These are phyloP conservation scores for Theileria parva DNA, from an alignment of 169 alveolate genomes.

Conservation along the genomic window DNA sequence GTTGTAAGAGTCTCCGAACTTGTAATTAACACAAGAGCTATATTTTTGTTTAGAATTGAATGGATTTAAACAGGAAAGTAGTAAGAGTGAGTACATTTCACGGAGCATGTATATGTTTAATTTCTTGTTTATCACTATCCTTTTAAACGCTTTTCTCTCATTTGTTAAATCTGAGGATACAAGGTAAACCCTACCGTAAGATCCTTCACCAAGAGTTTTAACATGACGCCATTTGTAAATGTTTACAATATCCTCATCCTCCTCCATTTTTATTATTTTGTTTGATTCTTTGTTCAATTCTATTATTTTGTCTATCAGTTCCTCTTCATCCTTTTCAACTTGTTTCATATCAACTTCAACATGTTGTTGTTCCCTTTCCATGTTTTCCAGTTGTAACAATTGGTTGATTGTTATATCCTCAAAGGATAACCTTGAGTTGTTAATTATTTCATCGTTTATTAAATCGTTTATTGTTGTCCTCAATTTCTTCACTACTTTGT, in stretches of 20 bases:
- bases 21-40: background rate
- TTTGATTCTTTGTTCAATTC: background rate
- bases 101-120: slow-evolving; percentile 78
- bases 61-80: slow-evolving; percentile 70
- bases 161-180: slow-evolving; percentile 51
- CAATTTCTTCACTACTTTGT: background rate
- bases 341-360: background rate
- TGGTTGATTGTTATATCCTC: background rate
- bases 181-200: slow-evolving; percentile 62
- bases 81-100: slow-evolving; percentile 71
- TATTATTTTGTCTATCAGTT: background rate
- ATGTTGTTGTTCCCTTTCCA: background rate
- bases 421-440: background rate
- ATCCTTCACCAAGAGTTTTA: slow-evolving; percentile 62
- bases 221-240: slow-evolving; percentile 61
- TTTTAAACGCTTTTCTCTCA: slow-evolving; percentile 55
- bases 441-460: background rate
- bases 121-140: slow-evolving; percentile 75
- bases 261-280: slow-evolving; percentile 7
- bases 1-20: background rate
- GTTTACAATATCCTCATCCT: slow-evolving; percentile 55
- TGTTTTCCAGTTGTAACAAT: background rate
- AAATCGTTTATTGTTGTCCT: background rate
- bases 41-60: background rate
- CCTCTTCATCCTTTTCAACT: background rate